Evolutionary conservation across 768 basidiomycete species (phyloP), one percentile per base, ranked within the genome.

Genomic region (Podaxis carcinomalis): DNA sequence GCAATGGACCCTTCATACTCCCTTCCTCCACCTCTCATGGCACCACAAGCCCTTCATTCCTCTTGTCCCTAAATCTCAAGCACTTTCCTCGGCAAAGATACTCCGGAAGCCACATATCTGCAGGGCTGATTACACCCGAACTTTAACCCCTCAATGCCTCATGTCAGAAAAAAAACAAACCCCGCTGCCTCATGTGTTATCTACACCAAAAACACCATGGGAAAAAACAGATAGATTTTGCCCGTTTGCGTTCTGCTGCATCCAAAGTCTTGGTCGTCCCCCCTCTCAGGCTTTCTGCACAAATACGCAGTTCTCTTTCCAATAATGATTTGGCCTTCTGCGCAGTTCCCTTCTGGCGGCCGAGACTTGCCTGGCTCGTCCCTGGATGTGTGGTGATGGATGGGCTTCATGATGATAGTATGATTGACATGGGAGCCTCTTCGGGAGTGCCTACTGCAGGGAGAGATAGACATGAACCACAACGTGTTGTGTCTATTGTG

Each of bases 171-270:
- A 57, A 16, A 32, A 57, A 57, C 35, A 23, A 57, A 35, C 56
- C 25, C 56, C 44, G 56, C 37, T 57, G 56, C 56, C 56, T 57
- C 56, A 32, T 57, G 56, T 57, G 9, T 49, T 46, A 56, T 46
- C 19, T 49, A 40, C 51, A 36, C 25, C 56, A 50, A 50, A 50
- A 37, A 25, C n/a, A 9, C 44, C 56, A 25, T 56, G 54, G 27
- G 54, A 56, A 56, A 56, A 23, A 54, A 23, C 36, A 10, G 52
- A 0, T 19, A 19, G 52, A 39, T 37, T 37, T 52, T 32, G 36
- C 19, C 32, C n/a, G 19, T 35, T 53, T 53, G 37, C 36, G 52
- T 54, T 47, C 21, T 40, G 51, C 21, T 23, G 10, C 21, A 27
- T 25, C 28, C 47, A 9, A 50, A 28, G 44, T 32, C 5, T 7